phyloP scores from a whole-genome alignment of 768 basidiomycete species.

The Serpula lacrymans region DNA sequence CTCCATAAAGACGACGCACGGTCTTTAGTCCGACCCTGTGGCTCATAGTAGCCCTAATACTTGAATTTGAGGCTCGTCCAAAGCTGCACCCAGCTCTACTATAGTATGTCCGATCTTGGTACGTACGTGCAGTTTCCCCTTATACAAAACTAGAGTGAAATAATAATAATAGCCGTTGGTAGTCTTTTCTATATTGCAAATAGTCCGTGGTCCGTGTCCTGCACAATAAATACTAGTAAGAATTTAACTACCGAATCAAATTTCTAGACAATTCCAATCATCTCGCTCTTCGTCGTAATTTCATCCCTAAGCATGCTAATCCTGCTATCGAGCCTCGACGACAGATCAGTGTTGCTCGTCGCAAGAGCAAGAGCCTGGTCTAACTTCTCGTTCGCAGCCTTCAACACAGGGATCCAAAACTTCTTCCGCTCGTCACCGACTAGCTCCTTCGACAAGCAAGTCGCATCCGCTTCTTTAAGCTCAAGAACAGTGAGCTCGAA shows the following conservation, averaged over 20 bases:
- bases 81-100: too few relatives aligned
- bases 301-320: constrained; percentile 69
- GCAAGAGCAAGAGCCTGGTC: constrained; percentile 46
- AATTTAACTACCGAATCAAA: neutral
- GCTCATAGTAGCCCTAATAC: too few relatives aligned
- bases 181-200: too few relatives aligned
- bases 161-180: too few relatives aligned
- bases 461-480: constrained; percentile 51
- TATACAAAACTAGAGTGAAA: too few relatives aligned
- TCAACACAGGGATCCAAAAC: constrained; percentile 49
- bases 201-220: too few relatives aligned
- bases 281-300: constrained; percentile 58
- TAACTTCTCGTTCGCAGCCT: constrained; percentile 45
- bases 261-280: constrained; percentile 25
- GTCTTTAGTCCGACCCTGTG: too few relatives aligned
- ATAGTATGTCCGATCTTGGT: neutral
- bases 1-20: too few relatives aligned
- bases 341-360: constrained; percentile 57
- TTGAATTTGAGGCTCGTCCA: too few relatives aligned
- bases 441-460: constrained; percentile 16
- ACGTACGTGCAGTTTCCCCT: too few relatives aligned
- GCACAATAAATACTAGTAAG: neutral
- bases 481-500: constrained; percentile 74
- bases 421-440: constrained; percentile 8
- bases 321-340: constrained; percentile 65